A percentile compares a stretch with the other conserved stretches of the same genome.
These are phyloP conservation scores for Acmispon strigosus DNA, from an alignment of 306 rosid genomes.

Conservation along the genomic window DNA sequence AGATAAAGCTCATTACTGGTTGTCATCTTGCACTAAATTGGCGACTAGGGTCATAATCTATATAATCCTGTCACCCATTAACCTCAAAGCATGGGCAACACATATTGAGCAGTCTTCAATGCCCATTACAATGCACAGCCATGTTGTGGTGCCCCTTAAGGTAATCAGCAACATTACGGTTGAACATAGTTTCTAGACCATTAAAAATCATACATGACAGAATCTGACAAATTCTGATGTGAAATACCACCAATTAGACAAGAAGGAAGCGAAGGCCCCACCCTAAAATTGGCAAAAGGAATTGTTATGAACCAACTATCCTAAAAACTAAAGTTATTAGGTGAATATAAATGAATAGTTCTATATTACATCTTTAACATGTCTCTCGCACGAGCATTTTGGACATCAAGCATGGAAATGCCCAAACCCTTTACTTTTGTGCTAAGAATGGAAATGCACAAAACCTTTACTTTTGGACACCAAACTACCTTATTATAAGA, in stretches of 20 bases:
- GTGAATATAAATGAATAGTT: background rate
- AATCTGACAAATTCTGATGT: background rate
- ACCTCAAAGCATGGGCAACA: too few species aligned
- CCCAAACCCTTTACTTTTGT: too few species aligned
- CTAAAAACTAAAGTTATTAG: background rate
- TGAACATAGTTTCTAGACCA: background rate
- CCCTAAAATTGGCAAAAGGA: conserved; percentile 2
- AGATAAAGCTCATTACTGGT: background rate
- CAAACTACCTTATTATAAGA: background rate
- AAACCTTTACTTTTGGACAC: background rate
- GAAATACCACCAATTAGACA: background rate
- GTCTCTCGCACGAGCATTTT: background rate
- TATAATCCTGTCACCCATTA: too few species aligned
- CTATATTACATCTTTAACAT: background rate
- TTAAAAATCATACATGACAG: background rate
- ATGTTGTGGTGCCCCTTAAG: background rate
- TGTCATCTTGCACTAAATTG: background rate
- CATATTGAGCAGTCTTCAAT: too few species aligned
- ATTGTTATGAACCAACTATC: background rate
- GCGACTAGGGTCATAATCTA: conserved; percentile 5
- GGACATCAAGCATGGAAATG: too few species aligned
- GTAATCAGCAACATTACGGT: background rate
- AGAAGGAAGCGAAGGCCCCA: background rate
- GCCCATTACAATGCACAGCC: too few species aligned
- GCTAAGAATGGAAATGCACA: too few species aligned